Conservation (phyloP, 345 rosid species). For the Brassica carinata region DNA sequence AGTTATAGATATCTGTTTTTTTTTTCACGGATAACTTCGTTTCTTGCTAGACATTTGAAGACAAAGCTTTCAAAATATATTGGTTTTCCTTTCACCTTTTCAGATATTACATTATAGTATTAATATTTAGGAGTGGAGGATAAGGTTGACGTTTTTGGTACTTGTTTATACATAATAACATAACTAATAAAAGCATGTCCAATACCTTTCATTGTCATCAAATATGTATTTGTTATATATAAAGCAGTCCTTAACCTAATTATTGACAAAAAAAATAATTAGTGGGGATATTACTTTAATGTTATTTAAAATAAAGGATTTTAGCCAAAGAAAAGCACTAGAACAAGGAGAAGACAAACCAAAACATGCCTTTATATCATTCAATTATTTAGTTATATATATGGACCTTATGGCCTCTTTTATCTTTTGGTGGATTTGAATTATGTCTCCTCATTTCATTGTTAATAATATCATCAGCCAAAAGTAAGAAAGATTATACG, state of each 20-base stretch:
- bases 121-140: constrained; percentile 30
- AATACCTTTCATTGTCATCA: constrained; percentile 13
- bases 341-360: constrained; percentile 48
- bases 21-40: constrained; percentile 10
- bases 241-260: constrained; percentile 37
- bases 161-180: constrained; percentile 5
- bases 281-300: constrained; percentile 24
- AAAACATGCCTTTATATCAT: constrained; percentile 43
- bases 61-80: constrained; percentile 19
- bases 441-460: constrained; percentile 31
- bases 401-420: constrained; percentile 25
- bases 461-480: constrained; percentile 22
- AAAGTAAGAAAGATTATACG: constrained; percentile 29
- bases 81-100: background rate
- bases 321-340: constrained; percentile 43
- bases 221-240: constrained; percentile 25
- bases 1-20: background rate
- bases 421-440: constrained; percentile 35
- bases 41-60: constrained; percentile 29
- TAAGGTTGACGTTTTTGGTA: constrained; percentile 37
- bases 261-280: constrained; percentile 32
- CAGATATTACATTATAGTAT: constrained; percentile 15
- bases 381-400: constrained; percentile 20
- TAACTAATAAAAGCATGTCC: constrained; percentile 21
- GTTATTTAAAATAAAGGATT: constrained; percentile 14